Evolutionary conservation across 2,329 filamentous ascomycete genomes (phyloP), one percentile per base, ranked within the genome.

Genomic region (Arthroderma sp.): DNA sequence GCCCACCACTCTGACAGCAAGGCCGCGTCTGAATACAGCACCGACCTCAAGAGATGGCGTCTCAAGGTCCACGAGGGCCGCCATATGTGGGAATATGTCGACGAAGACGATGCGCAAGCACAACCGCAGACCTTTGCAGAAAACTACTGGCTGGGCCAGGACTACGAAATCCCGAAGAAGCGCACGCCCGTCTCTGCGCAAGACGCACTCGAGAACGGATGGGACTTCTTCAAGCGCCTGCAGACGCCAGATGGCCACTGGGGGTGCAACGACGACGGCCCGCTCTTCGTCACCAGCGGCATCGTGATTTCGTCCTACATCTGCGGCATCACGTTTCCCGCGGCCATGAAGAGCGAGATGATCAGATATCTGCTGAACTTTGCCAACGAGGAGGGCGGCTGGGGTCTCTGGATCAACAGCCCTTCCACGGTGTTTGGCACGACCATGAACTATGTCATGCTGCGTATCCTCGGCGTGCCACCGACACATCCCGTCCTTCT

Each of bases 31-130:
- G 37, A 55, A 55, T 19, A 19, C n/a, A 64, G 57, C 38, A 67
- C 66, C 49, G 64, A 67, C 53, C 62, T 60, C 44, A 66, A 59
- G 6, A 64, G 28, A 53, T 57, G 56, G 56, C 44, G 56, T 23
- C 39, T 57, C 23, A 19, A 19, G 38, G 56, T 38, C 21, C 44
- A 49, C 17, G 56, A 52, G 17, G 56, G 56, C 17, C 44, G 56
- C 15, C 56, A 57, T 17, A 54, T 4, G n/a, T 57, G 56, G 56
- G 31, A 57, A 17, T 57, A 57, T 33, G 31, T 57, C 8, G 56
- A 57, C 49, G 56, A 57, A 52, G 56, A 54, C 13, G 56, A 23
- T 17, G 47, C 49, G 2, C 28, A 57, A 39, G 8, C 33, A 2
- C 41, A 49, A 35, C 56, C 43, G 33, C 56, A 53, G 56, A 57